A percentile compares a stretch with the other conserved stretches of the same genome.
Evolutionary conservation across 179 eudicot species (phyloP).

Genomic region (Nepenthes alata): DNA sequence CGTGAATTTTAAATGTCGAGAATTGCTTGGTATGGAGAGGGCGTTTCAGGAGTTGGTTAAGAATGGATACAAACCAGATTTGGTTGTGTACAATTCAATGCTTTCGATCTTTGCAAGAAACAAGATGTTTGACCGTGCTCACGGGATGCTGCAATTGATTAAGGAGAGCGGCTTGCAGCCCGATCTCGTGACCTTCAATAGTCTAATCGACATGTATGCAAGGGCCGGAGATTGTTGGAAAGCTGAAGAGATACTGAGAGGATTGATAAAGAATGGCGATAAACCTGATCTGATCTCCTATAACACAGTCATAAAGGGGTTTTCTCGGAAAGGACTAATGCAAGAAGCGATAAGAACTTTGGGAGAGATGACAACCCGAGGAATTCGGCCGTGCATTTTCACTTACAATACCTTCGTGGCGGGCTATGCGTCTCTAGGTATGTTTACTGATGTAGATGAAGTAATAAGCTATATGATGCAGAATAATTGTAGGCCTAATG

Average conservation of each 20-base stretch:
- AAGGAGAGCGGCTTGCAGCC: constrained; percentile 59
- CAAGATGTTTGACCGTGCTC: constrained; percentile 56
- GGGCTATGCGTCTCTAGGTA: constrained; percentile 63
- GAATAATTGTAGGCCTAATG: constrained; percentile 58
- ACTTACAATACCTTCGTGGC: constrained; percentile 83
- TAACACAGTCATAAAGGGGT: constrained; percentile 83
- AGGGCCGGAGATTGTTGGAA: constrained; percentile 74
- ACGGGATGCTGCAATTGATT: constrained; percentile 37
- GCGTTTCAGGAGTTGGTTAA: constrained; percentile 52
- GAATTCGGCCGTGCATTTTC: constrained; percentile 75
- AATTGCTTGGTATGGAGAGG: constrained; percentile 61
- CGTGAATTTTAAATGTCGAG: constrained; percentile 56
- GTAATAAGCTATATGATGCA: constrained; percentile 70
- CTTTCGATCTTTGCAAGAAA: constrained; percentile 66
- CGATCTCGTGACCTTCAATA: constrained; percentile 71
- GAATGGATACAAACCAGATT: constrained; percentile 68
- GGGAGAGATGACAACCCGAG: constrained; percentile 67
- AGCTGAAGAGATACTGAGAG: constrained; percentile 63
- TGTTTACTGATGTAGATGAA: constrained; percentile 56
- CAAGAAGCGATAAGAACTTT: constrained; percentile 63
- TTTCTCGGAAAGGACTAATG: constrained; percentile 77
- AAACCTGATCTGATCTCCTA: constrained; percentile 77
- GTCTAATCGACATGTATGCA: constrained; percentile 86
- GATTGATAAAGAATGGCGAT: constrained; percentile 31
- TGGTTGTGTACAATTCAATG: constrained; percentile 72